Base-by-base conservation (phyloP, 352 stramenopile genomes). In the Pythium coloratum region DNA sequence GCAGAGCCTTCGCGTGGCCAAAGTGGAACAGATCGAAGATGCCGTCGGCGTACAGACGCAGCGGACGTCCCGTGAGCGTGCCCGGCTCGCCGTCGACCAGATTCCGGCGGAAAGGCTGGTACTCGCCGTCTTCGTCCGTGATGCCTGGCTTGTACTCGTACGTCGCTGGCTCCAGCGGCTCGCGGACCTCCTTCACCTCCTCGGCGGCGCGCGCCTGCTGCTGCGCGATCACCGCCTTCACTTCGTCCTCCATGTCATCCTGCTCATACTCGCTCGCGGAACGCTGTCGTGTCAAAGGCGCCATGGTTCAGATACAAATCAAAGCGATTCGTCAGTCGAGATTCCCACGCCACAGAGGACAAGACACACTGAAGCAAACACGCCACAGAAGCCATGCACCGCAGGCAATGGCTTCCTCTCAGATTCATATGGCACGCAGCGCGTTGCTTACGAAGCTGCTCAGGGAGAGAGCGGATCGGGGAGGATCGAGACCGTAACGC, bases 21-120 rank as follows among this genome's bases (percentile, higher is more conserved):
- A 94, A 96, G 65, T 96, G 87, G 76, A 95, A 96, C 26, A 96
- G 75, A 71, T 96, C 87, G 68, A 96, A 96, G 65, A 95, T 95
- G 24, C 89, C 89, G 60, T 96, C 89, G 10, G 89, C 89, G 56
- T 95, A 96, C 8, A 96, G 75, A 65, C 89, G 83, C 55, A 96
- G 68, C 5, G 89, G 89, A 33, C 85, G 80, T 9, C 87, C 87
- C 32, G 82, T 94, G 10, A 82, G 61, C n/a, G 83, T 89, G 28
- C 87, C 87, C 2, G 82, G 80, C 58, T 92, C 77, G 47, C 87
- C 84, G 16, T 91, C 85, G 36, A 71, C 70, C 40, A 93, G 73
- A 20, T 70, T 70, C 55, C 80, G 81, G 46, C 82, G 79, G 67
- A 82, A 93, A 8, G 84, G 84, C 61, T 93, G 75, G 59, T 80